A percentile compares a stretch with the other conserved stretches of the same genome.
Evolutionary conservation across 2,329 filamentous ascomycete species (phyloP).

Genomic region (Drechslerella coelobrocha): DNA sequence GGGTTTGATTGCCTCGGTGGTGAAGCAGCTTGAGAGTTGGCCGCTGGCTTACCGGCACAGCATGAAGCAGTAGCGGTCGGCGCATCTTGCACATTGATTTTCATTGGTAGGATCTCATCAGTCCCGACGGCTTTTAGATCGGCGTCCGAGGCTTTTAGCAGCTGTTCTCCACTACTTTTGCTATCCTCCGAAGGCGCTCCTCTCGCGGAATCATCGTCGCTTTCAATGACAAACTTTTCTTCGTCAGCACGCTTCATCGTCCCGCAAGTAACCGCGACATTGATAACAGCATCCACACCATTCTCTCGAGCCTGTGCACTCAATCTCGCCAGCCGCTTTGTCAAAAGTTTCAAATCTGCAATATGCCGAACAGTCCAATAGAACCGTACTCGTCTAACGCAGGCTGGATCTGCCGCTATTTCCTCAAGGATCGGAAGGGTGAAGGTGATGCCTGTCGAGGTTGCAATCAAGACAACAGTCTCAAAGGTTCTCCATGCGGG

Average conservation of each 20-base stretch:
- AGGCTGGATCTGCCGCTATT: conserved; percentile 39
- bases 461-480: conserved; percentile 88
- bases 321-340: conserved; percentile 35
- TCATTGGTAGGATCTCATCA: conserved; percentile 36
- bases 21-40: background rate
- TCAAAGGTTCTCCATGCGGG: conserved; percentile 87
- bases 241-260: conserved; percentile 39
- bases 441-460: conserved; percentile 92
- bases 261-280: conserved; percentile 40
- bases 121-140: background rate
- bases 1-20: conserved; percentile 6
- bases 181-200: conserved; percentile 9
- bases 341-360: conserved; percentile 42
- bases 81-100: background rate
- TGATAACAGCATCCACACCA: conserved; percentile 40
- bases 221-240: conserved; percentile 17
- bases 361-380: conserved; percentile 47
- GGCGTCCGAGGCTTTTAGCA: conserved; percentile 25
- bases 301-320: conserved; percentile 22
- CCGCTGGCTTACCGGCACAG: conserved; percentile 4
- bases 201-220: conserved; percentile 10
- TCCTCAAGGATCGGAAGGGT: conserved; percentile 89
- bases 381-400: conserved; percentile 39
- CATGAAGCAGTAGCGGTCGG: conserved; percentile 7
- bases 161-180: conserved; percentile 23